Base-by-base conservation (phyloP, 192 early-diverging fungal genomes). In the Linnemannia schmuckeri region DNA sequence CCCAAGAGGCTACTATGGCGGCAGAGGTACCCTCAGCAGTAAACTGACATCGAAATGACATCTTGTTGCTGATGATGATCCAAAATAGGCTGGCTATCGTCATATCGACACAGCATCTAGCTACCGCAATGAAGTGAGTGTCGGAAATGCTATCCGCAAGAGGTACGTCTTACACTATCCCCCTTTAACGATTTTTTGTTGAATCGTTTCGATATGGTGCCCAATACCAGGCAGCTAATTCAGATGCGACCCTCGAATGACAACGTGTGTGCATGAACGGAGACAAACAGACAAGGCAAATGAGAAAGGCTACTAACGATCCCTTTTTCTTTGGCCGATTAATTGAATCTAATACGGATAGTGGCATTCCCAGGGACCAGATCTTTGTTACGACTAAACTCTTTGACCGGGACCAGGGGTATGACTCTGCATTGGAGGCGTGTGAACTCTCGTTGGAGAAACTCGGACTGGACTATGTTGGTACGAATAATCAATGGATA, bases 331-430 rank as follows among this genome's bases (percentile, higher is more conserved):
- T 46, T 2, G 44, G 0, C 44, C 44, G 44, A 46, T 66, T 10
- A 63, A 33, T 33, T 66, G 30, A 27, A 66, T 33, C 12, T 66
- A 12, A 66, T 13, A 66, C 13, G 61, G 30, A 46, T 27, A 89
- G 89, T 77, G 88, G 88, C 42, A 82, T 91, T 52, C 89, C 90
- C n/a, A 89, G 91, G 46, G 82, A 88, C 35, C 71, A 94, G 77
- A 88, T 95, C 49, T 95, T 92, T 80, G 81, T 95, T 37, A 94
- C 93, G 18, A 94, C 94, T 6, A 95, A 95, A 79, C 85, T 95
- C 18, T 89, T 82, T 87, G 82, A 91, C 72, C 10, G 86, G 13
- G 89, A 93, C 79, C 92, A 93, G 61, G 91, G 91, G 0, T 90
- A 78, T 70, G 82, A 92, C 1, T 86, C 80, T 37, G 89, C 90